A percentile compares a stretch with the other conserved stretches of the same genome.
Conservation (phyloP, 495 filamentous ascomycete species). For the Hapsidospora chrysogenum region DNA sequence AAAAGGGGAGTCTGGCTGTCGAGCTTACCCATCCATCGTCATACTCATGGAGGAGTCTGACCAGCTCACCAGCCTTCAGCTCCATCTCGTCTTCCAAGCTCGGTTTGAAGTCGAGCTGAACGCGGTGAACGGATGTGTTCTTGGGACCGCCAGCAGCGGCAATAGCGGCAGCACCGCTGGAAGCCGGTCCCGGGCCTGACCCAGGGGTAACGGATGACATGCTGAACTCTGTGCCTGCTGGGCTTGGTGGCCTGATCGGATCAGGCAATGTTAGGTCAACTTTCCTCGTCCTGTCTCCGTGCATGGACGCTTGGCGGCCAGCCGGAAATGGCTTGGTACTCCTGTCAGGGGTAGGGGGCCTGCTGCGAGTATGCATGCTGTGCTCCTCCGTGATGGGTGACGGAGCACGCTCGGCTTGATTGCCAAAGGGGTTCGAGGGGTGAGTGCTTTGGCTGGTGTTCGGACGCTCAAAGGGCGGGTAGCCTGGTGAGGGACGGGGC, state of each 20-base stretch:
- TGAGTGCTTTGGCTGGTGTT: slow-evolving; percentile 26
- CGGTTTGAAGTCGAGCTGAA: slow-evolving; percentile 89
- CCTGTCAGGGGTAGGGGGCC: slow-evolving; percentile 8
- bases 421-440: slow-evolving; percentile 33
- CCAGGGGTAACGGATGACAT: slow-evolving; percentile 28
- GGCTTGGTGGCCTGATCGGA: slow-evolving; percentile 31
- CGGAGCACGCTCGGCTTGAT: slow-evolving; percentile 19
- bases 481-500: slow-evolving; percentile 15
- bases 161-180: slow-evolving; percentile 29
- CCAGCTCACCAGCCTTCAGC: slow-evolving; percentile 61
- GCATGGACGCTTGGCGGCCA: slow-evolving; percentile 26
- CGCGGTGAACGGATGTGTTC: slow-evolving; percentile 57
- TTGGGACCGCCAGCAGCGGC: slow-evolving; percentile 38
- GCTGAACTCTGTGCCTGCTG: slow-evolving; percentile 42
- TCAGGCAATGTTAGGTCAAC: slow-evolving; percentile 31
- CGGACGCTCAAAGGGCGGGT: slow-evolving; percentile 18
- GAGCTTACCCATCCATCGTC: slow-evolving; percentile 85
- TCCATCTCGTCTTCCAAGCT: slow-evolving; percentile 83
- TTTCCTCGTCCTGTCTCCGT: slow-evolving; percentile 23
- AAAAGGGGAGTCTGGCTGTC: not conserved
- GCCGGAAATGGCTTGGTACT: slow-evolving; percentile 5
- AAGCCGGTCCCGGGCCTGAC: slow-evolving; percentile 22
- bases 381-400: slow-evolving; percentile 17
- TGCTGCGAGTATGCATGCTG: slow-evolving; percentile 11
- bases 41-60: slow-evolving; percentile 85